Base-by-base conservation (phyloP, 2,329 filamentous ascomycete species). In the Metarhizium guizhouense region DNA sequence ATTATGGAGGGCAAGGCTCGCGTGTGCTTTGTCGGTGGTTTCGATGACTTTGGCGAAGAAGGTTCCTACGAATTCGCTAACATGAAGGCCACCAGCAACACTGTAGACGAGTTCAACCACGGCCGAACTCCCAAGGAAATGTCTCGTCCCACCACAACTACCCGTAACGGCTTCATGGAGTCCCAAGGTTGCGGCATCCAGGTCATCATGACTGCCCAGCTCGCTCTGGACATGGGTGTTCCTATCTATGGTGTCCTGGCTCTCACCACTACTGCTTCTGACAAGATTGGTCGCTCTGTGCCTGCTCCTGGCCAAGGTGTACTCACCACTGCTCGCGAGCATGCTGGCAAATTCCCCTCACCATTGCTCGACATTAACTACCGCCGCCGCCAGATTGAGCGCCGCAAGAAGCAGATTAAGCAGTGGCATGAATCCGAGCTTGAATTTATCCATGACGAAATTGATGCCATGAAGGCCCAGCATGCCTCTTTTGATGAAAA, bases 31-130 rank as follows among this genome's bases (percentile, higher is more conserved):
- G 95, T 99, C 57, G 94, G 94, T 82, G 94, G 94, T 63, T 97
- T 99, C 68, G 94, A 99, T 76, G 95, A 99, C 75, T 96, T 99
- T 78, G 91, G 95, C 67, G 94, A 99, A 76, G 94, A 99, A 76
- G 95, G 94, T 53, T 99, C 94, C 1, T 99, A 96, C 68, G 94
- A 99, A 74, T 99, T 99, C 71, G 94, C 94, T 79, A 99, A 99
- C 80, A 99, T 99, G 94, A 95, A 96, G 76, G 94, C 94, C 57
- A 99, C 94, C 55, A 96, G 92, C 82, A 99, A 97, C 69, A 92
- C 93, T 30, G 88, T 96, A 59, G 92, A 97, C 63, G 95, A 99
- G 72, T 90, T 99, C 64, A 90, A 86, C 10, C 94, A 97, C 67
- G 94, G 94, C 51, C 90, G 94, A 62, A 97, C 94, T 52, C 93